Conservation (phyloP, 2,329 filamentous ascomycete species). For the Epichloe aotearoae region DNA sequence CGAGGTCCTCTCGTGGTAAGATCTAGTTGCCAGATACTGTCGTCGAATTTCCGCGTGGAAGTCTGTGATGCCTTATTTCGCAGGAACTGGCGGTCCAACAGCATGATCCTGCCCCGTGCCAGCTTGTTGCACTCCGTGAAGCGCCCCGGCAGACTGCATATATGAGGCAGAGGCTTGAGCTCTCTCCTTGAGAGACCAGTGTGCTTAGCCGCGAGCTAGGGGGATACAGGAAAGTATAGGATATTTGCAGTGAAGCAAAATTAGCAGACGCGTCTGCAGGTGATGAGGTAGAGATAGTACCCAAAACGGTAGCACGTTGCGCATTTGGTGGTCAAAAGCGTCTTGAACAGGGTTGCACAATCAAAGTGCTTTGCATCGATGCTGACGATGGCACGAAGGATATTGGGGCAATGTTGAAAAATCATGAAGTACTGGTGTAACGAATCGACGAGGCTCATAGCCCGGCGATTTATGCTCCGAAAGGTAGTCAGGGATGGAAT, state of each 20-base stretch:
- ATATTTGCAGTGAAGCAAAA: conserved; percentile 19
- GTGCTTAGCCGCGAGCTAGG: not conserved
- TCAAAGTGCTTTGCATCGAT: conserved; percentile 18
- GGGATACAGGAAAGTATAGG: conserved; percentile 17
- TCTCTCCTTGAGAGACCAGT: not conserved
- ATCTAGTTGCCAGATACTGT: not conserved
- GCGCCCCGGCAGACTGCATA: conserved; percentile 6
- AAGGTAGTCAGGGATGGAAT: conserved; percentile 22
- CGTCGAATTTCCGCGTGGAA: not conserved
- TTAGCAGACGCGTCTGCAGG: conserved; percentile 26
- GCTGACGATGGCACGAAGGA: conserved; percentile 21
- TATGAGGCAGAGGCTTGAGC: not conserved
- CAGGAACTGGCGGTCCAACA: conserved; percentile 5
- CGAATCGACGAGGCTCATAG: conserved; percentile 23
- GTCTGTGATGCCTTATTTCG: not conserved
- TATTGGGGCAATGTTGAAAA: conserved; percentile 16
- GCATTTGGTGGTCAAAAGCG: conserved; percentile 20
- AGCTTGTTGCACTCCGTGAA: conserved; percentile 3
- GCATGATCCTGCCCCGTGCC: conserved; percentile 1
- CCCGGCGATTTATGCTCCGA: conserved; percentile 21
- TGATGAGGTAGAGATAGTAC: conserved; percentile 25
- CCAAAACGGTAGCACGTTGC: conserved; percentile 24
- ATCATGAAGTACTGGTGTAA: conserved; percentile 22
- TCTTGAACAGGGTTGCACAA: conserved; percentile 19
- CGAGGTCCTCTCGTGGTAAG: conserved; percentile 5